Percentiles rank a stretch among this genome's conserved stretches.
phyloP scores from a whole-genome alignment of 2,329 filamentous ascomycete species.

The Nannizzia gypsea region DNA sequence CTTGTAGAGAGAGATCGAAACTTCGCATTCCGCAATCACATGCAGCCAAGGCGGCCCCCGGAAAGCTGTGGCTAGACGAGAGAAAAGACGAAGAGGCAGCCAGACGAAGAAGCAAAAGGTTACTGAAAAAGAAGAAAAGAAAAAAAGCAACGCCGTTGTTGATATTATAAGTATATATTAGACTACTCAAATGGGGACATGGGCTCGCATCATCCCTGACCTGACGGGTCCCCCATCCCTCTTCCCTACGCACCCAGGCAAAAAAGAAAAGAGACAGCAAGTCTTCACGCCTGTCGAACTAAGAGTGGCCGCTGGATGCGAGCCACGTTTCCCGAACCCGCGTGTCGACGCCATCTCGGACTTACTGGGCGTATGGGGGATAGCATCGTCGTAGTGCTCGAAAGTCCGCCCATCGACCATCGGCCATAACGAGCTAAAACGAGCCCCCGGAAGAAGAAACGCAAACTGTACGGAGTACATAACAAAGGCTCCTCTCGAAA shows the following conservation, averaged over 20 bases:
- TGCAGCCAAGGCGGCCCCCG: neutral
- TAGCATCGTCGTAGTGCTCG: too few relatives aligned
- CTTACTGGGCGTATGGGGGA: neutral
- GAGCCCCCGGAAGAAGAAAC: too few relatives aligned
- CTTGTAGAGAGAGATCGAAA: too few relatives aligned
- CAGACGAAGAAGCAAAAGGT: too few relatives aligned
- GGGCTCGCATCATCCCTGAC: neutral
- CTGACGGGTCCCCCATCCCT: neutral
- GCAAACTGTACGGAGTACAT: too few relatives aligned
- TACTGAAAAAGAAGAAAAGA: neutral
- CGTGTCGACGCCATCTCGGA: neutral
- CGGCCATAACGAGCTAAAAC: too few relatives aligned
- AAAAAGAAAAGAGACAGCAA: neutral
- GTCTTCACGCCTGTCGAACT: too few relatives aligned
- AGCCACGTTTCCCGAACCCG: slow-evolving; percentile 1
- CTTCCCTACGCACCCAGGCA: too few relatives aligned
- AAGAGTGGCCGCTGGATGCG: neutral
- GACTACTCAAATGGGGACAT: neutral
- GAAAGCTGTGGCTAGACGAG: neutral
- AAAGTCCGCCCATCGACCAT: too few relatives aligned
- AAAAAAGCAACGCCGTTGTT: neutral
- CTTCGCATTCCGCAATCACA: slow-evolving; percentile 2
- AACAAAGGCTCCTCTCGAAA: too few relatives aligned
- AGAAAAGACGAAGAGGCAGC: neutral
- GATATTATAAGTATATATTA: neutral